phyloP scores from a whole-genome alignment of 805 yeast genomes.

The Nakazawaea ernobii region DNA sequence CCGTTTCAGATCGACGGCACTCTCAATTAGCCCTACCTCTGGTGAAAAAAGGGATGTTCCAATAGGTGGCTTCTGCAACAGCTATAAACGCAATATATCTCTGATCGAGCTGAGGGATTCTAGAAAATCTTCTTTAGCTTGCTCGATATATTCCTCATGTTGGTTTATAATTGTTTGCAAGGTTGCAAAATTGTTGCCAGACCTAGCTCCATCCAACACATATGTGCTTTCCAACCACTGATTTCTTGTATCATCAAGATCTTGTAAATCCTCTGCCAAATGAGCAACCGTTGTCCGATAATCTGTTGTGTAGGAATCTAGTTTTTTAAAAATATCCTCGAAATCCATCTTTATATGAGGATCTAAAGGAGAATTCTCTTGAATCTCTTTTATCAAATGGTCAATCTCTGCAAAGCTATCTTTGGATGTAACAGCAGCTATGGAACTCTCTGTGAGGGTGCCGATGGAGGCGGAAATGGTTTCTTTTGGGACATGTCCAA shows the following conservation, averaged over 20 bases:
- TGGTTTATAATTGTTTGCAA: not conserved
- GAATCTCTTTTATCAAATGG: not conserved
- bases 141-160: slow-evolving; percentile 4
- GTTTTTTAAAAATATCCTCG: not conserved
- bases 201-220: not conserved
- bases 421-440: no score
- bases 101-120: slow-evolving; percentile 3
- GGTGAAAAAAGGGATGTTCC: not conserved
- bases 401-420: not conserved
- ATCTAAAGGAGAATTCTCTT: not conserved
- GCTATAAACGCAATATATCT: not conserved
- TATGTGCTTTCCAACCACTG: slow-evolving; percentile 5
- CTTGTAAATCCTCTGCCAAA: not conserved
- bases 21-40: no score
- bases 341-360: not conserved
- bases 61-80: not conserved
- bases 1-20: not conserved
- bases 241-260: slow-evolving; percentile 4
- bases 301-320: not conserved
- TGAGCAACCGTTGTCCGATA: not conserved
- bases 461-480: no score
- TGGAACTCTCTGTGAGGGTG: no score
- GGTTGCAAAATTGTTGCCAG: not conserved
- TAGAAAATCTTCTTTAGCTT: slow-evolving; percentile 3
- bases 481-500: not conserved